Conservation (phyloP, 805 yeast species). For the Maudiozyma turicensis region DNA sequence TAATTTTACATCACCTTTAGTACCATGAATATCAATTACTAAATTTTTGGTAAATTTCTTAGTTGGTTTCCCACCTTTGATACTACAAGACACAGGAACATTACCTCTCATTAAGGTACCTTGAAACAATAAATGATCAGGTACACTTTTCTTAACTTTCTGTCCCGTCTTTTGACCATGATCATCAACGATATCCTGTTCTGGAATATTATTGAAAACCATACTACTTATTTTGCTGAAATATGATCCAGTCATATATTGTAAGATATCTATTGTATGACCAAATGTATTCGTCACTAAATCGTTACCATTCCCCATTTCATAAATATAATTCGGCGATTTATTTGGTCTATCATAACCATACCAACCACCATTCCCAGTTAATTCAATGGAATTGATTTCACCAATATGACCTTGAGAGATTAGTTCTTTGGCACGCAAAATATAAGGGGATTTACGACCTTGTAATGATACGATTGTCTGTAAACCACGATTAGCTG, state of each 20-base stretch:
- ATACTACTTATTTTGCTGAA: slow-evolving; percentile 21
- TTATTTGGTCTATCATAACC: slow-evolving; percentile 24
- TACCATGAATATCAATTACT: slow-evolving; percentile 28
- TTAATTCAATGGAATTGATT: slow-evolving; percentile 24
- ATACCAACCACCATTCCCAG: slow-evolving; percentile 27
- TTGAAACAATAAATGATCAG: slow-evolving; percentile 26
- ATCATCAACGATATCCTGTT: slow-evolving; percentile 22
- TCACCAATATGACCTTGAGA: slow-evolving; percentile 24
- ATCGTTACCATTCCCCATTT: slow-evolving; percentile 22
- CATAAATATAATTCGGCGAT: slow-evolving; percentile 21
- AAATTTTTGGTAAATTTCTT: slow-evolving; percentile 27
- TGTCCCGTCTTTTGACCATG: slow-evolving; percentile 15
- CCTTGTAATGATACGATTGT: slow-evolving; percentile 26
- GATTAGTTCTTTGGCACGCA: slow-evolving; percentile 25
- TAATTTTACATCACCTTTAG: slow-evolving; percentile 26
- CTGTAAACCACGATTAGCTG: slow-evolving; percentile 20
- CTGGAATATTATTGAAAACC: slow-evolving; percentile 24
- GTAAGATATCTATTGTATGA: slow-evolving; percentile 25
- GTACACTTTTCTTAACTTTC: slow-evolving; percentile 19
- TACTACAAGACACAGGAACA: slow-evolving; percentile 24
- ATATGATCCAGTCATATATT: slow-evolving; percentile 25
- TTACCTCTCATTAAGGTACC: slow-evolving; percentile 21
- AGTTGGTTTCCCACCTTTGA: slow-evolving; percentile 27
- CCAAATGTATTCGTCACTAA: slow-evolving; percentile 24
- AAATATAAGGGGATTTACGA: slow-evolving; percentile 24